These are phyloP conservation scores for Boechera stricta DNA, from an alignment of 345 rosid genomes.

Conservation along the genomic window DNA sequence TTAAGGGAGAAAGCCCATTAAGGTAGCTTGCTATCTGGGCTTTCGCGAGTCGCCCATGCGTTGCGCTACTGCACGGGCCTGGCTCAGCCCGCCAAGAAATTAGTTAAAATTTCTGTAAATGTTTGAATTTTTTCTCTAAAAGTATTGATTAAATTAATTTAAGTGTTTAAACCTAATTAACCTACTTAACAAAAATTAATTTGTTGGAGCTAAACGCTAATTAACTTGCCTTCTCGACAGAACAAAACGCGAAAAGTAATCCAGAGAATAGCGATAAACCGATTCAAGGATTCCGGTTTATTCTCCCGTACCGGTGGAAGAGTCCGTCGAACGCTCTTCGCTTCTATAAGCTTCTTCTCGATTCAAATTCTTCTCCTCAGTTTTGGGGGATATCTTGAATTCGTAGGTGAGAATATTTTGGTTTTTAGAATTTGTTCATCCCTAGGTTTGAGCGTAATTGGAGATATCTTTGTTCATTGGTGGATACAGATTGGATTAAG, in stretches of 20 bases:
- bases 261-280: not conserved
- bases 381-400: not conserved
- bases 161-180: no score
- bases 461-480: not conserved
- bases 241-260: not conserved
- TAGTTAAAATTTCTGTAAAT: no score
- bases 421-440: not conserved
- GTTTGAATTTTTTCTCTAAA: no score
- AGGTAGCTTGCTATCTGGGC: constrained; percentile 31
- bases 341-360: not conserved
- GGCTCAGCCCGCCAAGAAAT: constrained; percentile 7
- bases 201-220: not conserved
- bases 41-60: constrained; percentile 6
- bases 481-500: not conserved
- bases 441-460: not conserved
- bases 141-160: not conserved
- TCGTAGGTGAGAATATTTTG: not conserved
- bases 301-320: not conserved
- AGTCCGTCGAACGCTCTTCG: not conserved
- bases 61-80: constrained; percentile 19
- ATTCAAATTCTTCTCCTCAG: not conserved
- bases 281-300: not conserved
- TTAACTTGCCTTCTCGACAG: not conserved
- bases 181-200: no score
- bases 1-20: not conserved